Conservation (phyloP, 768 basidiomycete species). For the Thelephora aurantiotincta region DNA sequence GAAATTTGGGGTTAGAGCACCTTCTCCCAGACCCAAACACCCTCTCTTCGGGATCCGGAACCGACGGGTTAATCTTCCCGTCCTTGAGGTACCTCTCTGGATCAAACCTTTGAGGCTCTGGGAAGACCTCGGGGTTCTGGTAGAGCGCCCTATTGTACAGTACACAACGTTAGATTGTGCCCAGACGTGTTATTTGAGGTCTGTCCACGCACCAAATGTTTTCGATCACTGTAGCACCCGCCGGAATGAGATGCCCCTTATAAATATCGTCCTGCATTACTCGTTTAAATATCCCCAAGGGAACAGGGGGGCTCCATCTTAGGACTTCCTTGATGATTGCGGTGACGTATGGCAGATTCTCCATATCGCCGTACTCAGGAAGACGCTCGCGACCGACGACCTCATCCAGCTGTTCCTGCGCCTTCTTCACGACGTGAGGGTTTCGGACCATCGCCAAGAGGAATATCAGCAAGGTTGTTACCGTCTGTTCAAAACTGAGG, state of each 20-base stretch:
- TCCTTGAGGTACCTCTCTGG: conserved; percentile 2
- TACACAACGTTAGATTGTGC: background rate
- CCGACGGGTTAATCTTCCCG: conserved; percentile 1
- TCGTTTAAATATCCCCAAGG: conserved; percentile 4
- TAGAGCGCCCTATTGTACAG: conserved; percentile 6
- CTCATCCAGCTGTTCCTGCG: conserved; percentile 15
- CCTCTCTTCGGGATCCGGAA: conserved; percentile 6
- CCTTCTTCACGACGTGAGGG: conserved; percentile 10
- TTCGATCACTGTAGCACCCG: conserved; percentile 4
- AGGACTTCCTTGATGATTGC: conserved; percentile 13
- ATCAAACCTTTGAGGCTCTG: conserved; percentile 2
- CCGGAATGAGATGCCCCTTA: conserved; percentile 8
- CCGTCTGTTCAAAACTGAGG: conserved; percentile 5
- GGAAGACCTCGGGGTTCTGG: conserved; percentile 2
- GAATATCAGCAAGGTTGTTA: conserved; percentile 9
- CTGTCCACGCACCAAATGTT: conserved; percentile 5
- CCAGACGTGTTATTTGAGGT: background rate
- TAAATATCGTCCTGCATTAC: conserved; percentile 8
- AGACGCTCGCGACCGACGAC: conserved; percentile 13
- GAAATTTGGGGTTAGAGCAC: conserved; percentile 4
- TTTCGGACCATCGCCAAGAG: conserved; percentile 12
- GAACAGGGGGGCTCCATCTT: conserved; percentile 9
- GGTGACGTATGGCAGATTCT: conserved; percentile 11
- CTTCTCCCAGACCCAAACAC: conserved; percentile 13
- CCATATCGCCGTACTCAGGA: conserved; percentile 13